Percentiles rank a stretch among this genome's conserved stretches.
phyloP scores from a whole-genome alignment of 2,329 filamentous ascomycete species.

The Talaromyces pinophilus region DNA sequence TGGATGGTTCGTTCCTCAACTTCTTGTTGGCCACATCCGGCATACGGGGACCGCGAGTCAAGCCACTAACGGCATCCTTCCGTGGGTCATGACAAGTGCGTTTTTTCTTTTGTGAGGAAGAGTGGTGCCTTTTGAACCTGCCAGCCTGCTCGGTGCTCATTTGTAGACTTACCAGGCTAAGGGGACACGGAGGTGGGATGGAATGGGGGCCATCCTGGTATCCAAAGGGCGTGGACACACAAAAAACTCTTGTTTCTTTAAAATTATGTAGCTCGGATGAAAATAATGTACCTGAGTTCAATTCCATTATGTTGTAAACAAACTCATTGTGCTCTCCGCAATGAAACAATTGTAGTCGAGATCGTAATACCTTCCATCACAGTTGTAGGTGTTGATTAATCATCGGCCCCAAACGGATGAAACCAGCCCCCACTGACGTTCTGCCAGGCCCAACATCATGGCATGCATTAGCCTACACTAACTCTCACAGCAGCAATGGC shows the following conservation, averaged over 20 bases:
- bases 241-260: not conserved
- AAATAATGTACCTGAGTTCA: too few relatives aligned
- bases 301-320: not conserved
- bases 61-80: conserved; percentile 5
- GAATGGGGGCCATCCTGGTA: not conserved
- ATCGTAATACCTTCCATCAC: not conserved
- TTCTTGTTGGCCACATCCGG: conserved; percentile 1
- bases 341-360: not conserved
- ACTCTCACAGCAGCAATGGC: not conserved
- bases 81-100: conserved; percentile 1
- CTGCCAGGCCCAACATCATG: conserved; percentile 1
- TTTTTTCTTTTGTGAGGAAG: not conserved
- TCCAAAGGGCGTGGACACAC: not conserved
- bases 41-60: conserved; percentile 6
- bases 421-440: conserved; percentile 21
- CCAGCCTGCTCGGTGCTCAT: not conserved
- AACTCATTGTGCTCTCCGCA: not conserved
- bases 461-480: conserved; percentile 8
- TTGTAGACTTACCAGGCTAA: not conserved
- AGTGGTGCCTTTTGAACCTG: not conserved
- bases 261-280: not conserved
- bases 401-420: conserved; percentile 18
- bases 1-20: not conserved
- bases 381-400: not conserved
- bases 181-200: not conserved